phyloP scores from a whole-genome alignment of 148 eudicot genomes.

The Fagopyrum homotropicum region DNA sequence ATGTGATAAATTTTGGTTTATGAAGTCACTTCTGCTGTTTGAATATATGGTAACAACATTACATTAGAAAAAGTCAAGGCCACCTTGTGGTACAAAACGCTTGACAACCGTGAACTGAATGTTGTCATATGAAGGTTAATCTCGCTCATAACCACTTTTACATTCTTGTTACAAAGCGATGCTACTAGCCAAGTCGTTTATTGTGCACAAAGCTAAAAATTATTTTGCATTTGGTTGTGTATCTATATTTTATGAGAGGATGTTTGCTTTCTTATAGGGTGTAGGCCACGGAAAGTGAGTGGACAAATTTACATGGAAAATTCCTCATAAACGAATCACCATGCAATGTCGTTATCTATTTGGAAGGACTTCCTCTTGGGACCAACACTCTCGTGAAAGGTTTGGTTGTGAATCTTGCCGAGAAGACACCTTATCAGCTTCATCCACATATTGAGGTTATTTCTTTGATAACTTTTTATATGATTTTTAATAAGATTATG shows the following conservation, averaged over 20 bases:
- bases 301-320: slow-evolving; percentile 72
- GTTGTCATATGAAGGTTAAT: slow-evolving; percentile 65
- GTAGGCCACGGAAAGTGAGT: slow-evolving; percentile 79
- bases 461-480: slow-evolving; percentile 2
- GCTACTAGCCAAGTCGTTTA: too few species aligned
- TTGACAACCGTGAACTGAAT: slow-evolving; percentile 70
- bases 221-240: neutral
- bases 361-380: slow-evolving; percentile 91
- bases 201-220: too few species aligned
- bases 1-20: slow-evolving; percentile 34
- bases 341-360: slow-evolving; percentile 49
- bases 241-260: neutral
- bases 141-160: neutral
- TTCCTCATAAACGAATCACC: slow-evolving; percentile 73
- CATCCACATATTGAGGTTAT: slow-evolving; percentile 69
- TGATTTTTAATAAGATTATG: too few species aligned
- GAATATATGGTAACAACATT: slow-evolving; percentile 70
- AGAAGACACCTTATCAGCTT: slow-evolving; percentile 62
- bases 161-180: too few species aligned
- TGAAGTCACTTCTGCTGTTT: slow-evolving; percentile 54
- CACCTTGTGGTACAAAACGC: slow-evolving; percentile 65
- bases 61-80: slow-evolving; percentile 45
- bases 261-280: slow-evolving; percentile 28
- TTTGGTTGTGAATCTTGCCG: slow-evolving; percentile 69
- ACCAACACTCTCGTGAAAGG: slow-evolving; percentile 78